phyloP scores from a whole-genome alignment of 768 basidiomycete species.

The Gyrodon lividus region DNA sequence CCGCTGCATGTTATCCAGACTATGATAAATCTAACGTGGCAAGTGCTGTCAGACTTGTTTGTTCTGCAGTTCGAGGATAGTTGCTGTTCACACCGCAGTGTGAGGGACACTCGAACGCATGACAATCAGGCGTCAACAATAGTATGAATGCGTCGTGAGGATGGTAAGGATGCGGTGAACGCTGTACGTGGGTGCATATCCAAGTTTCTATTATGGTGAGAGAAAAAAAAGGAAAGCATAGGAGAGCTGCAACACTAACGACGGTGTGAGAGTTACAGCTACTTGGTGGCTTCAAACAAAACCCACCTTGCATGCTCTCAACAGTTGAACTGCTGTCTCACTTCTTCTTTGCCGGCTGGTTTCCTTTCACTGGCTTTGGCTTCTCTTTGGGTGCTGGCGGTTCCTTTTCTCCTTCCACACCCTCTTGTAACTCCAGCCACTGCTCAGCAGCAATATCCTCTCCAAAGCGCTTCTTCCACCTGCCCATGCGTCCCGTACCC shows the following conservation, averaged over 20 bases:
- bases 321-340: background rate
- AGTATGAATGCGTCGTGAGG: background rate
- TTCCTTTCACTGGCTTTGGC: slow-evolving; percentile 9
- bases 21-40: too few species aligned
- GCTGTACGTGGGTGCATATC: background rate
- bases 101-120: too few species aligned
- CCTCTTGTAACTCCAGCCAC: slow-evolving; percentile 27
- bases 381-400: slow-evolving; percentile 25
- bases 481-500: slow-evolving; percentile 73
- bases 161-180: background rate
- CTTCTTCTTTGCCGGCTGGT: slow-evolving; percentile 16
- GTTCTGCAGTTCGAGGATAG: background rate
- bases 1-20: too few species aligned
- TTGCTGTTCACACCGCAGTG: too few species aligned
- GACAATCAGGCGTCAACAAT: background rate
- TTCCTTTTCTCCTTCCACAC: slow-evolving; percentile 27
- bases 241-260: background rate
- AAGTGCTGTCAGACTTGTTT: background rate
- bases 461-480: slow-evolving; percentile 76
- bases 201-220: background rate
- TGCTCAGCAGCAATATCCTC: slow-evolving; percentile 41
- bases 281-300: background rate
- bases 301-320: slow-evolving; percentile 5
- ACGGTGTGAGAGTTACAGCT: background rate
- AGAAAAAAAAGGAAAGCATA: background rate